Percentiles rank a stretch among this genome's conserved stretches.
These are phyloP conservation scores for Pholiota molesta DNA, from an alignment of 768 basidiomycete genomes.

Conservation along the genomic window DNA sequence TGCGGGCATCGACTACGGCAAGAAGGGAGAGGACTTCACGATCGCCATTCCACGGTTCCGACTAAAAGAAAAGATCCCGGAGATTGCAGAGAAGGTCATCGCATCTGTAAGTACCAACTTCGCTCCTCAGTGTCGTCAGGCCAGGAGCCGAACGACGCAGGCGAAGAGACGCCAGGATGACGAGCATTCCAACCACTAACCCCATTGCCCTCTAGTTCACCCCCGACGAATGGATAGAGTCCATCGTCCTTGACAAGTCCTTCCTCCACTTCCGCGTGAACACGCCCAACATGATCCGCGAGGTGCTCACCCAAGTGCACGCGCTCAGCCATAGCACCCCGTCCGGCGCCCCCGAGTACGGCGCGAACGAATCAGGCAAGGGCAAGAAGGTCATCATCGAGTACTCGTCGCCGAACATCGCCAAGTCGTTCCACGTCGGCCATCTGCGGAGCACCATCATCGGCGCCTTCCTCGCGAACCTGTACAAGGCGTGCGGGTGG, in stretches of 20 bases:
- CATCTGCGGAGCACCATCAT: conserved; percentile 98
- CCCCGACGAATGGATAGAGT: conserved; percentile 77
- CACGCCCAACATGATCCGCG: conserved; percentile 61
- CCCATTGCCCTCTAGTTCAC: conserved; percentile 62
- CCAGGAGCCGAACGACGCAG: too few species aligned
- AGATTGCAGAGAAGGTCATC: conserved; percentile 74
- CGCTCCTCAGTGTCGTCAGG: too few species aligned
- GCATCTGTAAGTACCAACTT: conserved; percentile 57
- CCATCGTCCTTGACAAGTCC: conserved; percentile 68
- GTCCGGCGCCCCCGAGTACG: conserved; percentile 71
- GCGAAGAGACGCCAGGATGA: too few species aligned
- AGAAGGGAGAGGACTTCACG: conserved; percentile 93
- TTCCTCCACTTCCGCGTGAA: conserved; percentile 85
- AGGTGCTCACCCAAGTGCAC: conserved; percentile 76
- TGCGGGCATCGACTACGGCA: conserved; percentile 84
- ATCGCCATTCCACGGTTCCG: conserved; percentile 92
- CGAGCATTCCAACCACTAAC: not conserved
- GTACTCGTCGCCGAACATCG: conserved; percentile 96
- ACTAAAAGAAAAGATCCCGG: conserved; percentile 80
- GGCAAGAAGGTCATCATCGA: conserved; percentile 89
- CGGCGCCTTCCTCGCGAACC: conserved; percentile 89
- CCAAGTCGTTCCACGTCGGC: conserved; percentile 97
- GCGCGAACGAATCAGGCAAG: conserved; percentile 73
- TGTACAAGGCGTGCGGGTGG: conserved; percentile 94
- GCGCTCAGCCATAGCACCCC: conserved; percentile 65